These are phyloP conservation scores for Xylaria sp. DNA, from an alignment of 2,329 filamentous ascomycete species.

Conservation along the genomic window DNA sequence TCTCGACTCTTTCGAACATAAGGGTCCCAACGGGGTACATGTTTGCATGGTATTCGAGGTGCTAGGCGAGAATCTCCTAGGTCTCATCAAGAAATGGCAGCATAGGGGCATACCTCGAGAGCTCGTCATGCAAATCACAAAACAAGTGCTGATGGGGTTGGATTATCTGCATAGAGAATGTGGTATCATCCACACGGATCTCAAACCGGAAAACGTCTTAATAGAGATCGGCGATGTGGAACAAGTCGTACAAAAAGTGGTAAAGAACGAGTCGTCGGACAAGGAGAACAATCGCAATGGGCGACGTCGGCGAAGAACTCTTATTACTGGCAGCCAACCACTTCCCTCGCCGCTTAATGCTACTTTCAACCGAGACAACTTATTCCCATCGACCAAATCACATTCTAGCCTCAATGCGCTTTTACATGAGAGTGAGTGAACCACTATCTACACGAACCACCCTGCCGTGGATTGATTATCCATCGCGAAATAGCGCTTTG, in stretches of 20 bases:
- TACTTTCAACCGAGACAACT: slow-evolving; percentile 83
- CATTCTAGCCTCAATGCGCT: slow-evolving; percentile 86
- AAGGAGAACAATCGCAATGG: slow-evolving; percentile 95
- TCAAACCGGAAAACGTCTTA: slow-evolving; percentile 97
- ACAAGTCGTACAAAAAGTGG: slow-evolving; percentile 96
- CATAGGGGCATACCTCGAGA: slow-evolving; percentile 96
- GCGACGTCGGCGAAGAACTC: slow-evolving; percentile 84
- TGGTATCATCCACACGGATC: slow-evolving; percentile 97
- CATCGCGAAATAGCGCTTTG: not conserved
- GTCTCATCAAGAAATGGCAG: slow-evolving; percentile 98
- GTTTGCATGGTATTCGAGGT: slow-evolving; percentile 99
- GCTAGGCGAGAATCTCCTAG: slow-evolving; percentile 91
- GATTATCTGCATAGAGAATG: slow-evolving; percentile 98
- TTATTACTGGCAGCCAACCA: slow-evolving; percentile 97
- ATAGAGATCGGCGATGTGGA: slow-evolving; percentile 99
- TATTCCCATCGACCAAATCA: slow-evolving; percentile 71
- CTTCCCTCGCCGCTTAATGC: slow-evolving; percentile 94
- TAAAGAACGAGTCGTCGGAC: slow-evolving; percentile 79
- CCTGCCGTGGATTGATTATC: not conserved
- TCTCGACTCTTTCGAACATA: slow-evolving; percentile 96
- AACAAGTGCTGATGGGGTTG: slow-evolving; percentile 93
- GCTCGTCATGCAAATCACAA: slow-evolving; percentile 97
- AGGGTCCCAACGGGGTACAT: slow-evolving; percentile 94
- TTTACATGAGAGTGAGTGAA: slow-evolving; percentile 75
- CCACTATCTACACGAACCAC: not conserved